A percentile compares a stretch with the other conserved stretches of the same genome.
These are phyloP conservation scores for Vigna trinervia DNA, from an alignment of 306 rosid genomes.

Conservation along the genomic window DNA sequence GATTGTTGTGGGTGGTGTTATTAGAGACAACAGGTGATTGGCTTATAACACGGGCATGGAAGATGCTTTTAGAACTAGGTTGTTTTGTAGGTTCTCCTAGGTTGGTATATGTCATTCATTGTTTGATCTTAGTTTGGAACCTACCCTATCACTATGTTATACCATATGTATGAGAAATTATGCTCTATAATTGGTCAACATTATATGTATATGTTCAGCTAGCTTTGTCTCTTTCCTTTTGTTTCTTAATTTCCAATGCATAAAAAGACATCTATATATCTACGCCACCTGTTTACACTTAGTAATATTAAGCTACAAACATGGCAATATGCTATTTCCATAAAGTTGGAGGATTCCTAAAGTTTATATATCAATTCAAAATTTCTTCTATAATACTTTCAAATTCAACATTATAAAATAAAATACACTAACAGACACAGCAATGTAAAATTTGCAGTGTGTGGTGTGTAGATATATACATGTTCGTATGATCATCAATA, in stretches of 20 bases:
- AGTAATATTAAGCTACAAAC: background rate
- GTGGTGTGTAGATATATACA: background rate
- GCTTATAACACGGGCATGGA: background rate
- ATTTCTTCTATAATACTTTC: no score
- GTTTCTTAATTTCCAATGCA: slow-evolving; percentile 3
- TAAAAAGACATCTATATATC: background rate
- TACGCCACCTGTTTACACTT: background rate
- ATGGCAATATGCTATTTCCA: background rate
- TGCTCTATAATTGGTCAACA: background rate
- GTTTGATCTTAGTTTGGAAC: background rate
- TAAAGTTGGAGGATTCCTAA: background rate
- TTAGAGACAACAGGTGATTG: background rate
- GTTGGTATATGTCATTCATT: background rate
- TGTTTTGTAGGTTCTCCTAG: background rate
- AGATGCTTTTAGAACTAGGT: background rate
- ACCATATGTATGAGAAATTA: background rate
- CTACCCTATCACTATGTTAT: background rate
- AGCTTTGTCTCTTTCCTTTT: background rate
- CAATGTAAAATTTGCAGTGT: background rate
- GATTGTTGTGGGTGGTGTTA: background rate
- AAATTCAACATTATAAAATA: no score
- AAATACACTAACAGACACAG: no score
- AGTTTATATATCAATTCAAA: background rate
- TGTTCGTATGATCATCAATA: background rate
- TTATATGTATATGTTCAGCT: background rate